Conservation (phyloP, 805 yeast species). For the Starmerella potacharoeniae region DNA sequence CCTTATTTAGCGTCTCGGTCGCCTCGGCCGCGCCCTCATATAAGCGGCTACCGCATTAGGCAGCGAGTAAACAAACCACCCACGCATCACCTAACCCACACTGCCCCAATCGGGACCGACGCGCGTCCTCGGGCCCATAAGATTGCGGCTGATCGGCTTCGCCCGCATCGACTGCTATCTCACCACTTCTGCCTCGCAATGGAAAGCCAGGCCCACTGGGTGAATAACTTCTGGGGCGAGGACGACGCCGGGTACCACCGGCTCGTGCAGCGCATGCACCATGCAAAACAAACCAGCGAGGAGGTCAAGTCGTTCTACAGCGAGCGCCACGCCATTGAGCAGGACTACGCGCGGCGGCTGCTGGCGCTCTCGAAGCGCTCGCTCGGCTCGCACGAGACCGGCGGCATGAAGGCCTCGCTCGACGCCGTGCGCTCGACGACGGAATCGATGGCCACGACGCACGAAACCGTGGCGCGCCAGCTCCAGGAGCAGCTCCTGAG, state of each 20-base stretch:
- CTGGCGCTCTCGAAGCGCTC: conserved; percentile 39
- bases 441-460: conserved; percentile 45
- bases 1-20: background rate
- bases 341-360: conserved; percentile 54
- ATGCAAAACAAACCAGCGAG: conserved; percentile 48
- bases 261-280: conserved; percentile 45
- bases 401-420: conserved; percentile 47
- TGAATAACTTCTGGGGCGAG: conserved; percentile 39
- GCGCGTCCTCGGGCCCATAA: background rate
- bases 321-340: conserved; percentile 52
- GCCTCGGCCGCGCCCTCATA: background rate
- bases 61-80: background rate
- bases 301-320: conserved; percentile 39
- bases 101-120: background rate
- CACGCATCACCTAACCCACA: background rate
- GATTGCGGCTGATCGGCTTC: background rate
- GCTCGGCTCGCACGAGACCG: conserved; percentile 49
- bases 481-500: conserved; percentile 40
- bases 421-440: conserved; percentile 51
- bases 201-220: conserved; percentile 22
- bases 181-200: background rate
- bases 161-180: too few relatives aligned
- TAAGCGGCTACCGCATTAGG: background rate
- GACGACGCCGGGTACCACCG: conserved; percentile 50
- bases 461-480: conserved; percentile 40